Evolutionary conservation across 1,284 basidiomycete species (phyloP).

Genomic region (Cryptococcus hybrid): DNA sequence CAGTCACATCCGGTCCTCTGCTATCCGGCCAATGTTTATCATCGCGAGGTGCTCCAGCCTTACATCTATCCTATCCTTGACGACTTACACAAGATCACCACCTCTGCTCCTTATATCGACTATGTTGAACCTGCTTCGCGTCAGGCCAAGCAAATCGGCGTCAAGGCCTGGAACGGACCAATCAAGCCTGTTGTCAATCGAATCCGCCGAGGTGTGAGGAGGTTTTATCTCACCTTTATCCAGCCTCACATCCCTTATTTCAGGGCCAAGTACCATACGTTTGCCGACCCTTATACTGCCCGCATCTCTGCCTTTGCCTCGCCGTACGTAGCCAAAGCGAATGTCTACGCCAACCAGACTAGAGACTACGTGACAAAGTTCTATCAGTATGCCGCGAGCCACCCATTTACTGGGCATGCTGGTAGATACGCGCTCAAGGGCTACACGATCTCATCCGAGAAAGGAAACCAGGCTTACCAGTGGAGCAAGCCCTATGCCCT

Average conservation of each 20-base stretch:
- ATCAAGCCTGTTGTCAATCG: slow-evolving; percentile 38
- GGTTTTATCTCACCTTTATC: slow-evolving; percentile 39
- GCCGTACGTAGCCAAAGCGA: slow-evolving; percentile 28
- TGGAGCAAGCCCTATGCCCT: slow-evolving; percentile 32
- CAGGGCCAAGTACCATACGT: slow-evolving; percentile 24
- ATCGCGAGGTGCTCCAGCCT: slow-evolving; percentile 35
- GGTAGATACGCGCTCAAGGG: slow-evolving; percentile 26
- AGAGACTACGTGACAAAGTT: background rate
- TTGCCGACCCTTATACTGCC: slow-evolving; percentile 34
- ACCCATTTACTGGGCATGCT: slow-evolving; percentile 35
- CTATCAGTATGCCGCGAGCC: slow-evolving; percentile 23
- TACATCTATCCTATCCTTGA: slow-evolving; percentile 37
- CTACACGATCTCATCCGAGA: slow-evolving; percentile 21
- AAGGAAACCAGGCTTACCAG: slow-evolving; percentile 28
- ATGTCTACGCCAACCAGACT: slow-evolving; percentile 9
- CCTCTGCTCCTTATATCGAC: slow-evolving; percentile 28
- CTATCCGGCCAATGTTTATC: slow-evolving; percentile 45
- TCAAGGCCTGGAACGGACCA: slow-evolving; percentile 31
- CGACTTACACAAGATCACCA: slow-evolving; percentile 19
- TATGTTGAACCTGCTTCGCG: slow-evolving; percentile 27
- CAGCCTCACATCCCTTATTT: slow-evolving; percentile 43
- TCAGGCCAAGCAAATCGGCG: slow-evolving; percentile 3
- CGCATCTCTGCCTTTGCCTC: slow-evolving; percentile 24
- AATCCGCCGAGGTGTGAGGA: slow-evolving; percentile 24
- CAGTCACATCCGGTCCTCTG: slow-evolving; percentile 39